Percentiles rank a stretch among this genome's conserved stretches.
phyloP scores from a whole-genome alignment of 176 grass and related monocot species.

The Bromus sterilis region DNA sequence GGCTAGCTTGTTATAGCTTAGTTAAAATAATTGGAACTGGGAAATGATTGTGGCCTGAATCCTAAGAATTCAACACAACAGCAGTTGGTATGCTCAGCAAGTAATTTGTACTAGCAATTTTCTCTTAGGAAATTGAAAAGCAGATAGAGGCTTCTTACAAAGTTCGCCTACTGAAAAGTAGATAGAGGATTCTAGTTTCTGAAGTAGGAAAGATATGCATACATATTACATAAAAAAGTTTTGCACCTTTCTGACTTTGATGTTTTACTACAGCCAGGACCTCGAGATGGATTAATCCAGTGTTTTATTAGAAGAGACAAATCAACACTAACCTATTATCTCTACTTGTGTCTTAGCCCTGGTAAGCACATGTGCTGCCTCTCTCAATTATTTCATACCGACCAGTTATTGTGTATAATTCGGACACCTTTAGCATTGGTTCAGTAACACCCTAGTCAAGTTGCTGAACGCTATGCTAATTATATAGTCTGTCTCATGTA shows the following conservation, averaged over 20 bases:
- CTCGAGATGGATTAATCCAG: constrained; percentile 67
- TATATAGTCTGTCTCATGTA: constrained; percentile 30
- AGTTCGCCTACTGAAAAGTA: background rate
- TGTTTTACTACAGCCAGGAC: constrained; percentile 52
- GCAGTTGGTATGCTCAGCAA: background rate
- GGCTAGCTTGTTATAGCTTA: background rate
- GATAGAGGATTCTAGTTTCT: background rate
- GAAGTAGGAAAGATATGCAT: background rate
- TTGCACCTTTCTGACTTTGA: constrained; percentile 1
- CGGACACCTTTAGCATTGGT: background rate
- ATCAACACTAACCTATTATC: constrained; percentile 68
- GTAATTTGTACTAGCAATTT: background rate
- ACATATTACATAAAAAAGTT: background rate
- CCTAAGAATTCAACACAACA: background rate
- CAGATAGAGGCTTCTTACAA: background rate
- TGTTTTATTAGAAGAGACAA: constrained; percentile 86
- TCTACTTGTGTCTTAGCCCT: constrained; percentile 80
- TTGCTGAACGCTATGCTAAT: background rate
- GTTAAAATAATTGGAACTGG: background rate
- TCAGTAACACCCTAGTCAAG: background rate
- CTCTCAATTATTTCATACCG: constrained; percentile 4
- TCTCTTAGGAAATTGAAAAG: background rate
- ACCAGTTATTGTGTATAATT: constrained; percentile 3
- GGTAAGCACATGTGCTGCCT: constrained; percentile 35
- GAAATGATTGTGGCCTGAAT: background rate